Conservation (phyloP, 352 stramenopile genomes). For the Pythium biforme region DNA sequence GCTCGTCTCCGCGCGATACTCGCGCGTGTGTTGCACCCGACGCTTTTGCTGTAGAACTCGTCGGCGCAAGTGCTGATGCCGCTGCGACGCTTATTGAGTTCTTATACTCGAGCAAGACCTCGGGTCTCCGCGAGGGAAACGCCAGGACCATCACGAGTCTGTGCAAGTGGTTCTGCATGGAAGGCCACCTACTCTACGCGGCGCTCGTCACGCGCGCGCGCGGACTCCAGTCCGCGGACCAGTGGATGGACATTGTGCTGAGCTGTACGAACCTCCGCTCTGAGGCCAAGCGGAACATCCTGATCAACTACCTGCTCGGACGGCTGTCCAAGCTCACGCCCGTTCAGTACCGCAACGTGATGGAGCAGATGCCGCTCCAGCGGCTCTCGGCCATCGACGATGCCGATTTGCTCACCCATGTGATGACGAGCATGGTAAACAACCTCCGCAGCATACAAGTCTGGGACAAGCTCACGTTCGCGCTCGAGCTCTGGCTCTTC, state of each 20-base stretch:
- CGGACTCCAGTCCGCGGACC: constrained; percentile 25
- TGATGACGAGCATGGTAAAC: constrained; percentile 47
- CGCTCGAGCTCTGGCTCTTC: constrained; percentile 39
- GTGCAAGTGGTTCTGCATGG: constrained; percentile 43
- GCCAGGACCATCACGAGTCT: constrained; percentile 41
- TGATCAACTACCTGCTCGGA: constrained; percentile 36
- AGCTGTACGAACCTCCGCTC: constrained; percentile 26
- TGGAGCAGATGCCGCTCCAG: constrained; percentile 35
- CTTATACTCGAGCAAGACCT: constrained; percentile 43
- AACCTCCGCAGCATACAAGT: constrained; percentile 39
- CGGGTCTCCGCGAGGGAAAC: constrained; percentile 31
- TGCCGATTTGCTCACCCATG: constrained; percentile 32
- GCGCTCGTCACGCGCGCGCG: constrained; percentile 38
- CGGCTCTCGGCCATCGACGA: constrained; percentile 39
- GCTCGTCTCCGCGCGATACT: not conserved
- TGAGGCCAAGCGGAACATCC: constrained; percentile 17
- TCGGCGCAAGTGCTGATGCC: constrained; percentile 34
- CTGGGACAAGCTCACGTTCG: constrained; percentile 47
- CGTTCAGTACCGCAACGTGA: constrained; percentile 26
- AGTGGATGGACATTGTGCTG: constrained; percentile 54
- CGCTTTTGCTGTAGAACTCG: constrained; percentile 45
- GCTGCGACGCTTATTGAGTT: constrained; percentile 59
- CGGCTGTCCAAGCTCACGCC: constrained; percentile 33
- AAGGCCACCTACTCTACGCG: constrained; percentile 37
- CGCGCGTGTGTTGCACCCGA: not conserved